Percentiles rank a stretch among this genome's conserved stretches.
Evolutionary conservation across 768 basidiomycete species (phyloP).

Genomic region (Suillus clintonianus): DNA sequence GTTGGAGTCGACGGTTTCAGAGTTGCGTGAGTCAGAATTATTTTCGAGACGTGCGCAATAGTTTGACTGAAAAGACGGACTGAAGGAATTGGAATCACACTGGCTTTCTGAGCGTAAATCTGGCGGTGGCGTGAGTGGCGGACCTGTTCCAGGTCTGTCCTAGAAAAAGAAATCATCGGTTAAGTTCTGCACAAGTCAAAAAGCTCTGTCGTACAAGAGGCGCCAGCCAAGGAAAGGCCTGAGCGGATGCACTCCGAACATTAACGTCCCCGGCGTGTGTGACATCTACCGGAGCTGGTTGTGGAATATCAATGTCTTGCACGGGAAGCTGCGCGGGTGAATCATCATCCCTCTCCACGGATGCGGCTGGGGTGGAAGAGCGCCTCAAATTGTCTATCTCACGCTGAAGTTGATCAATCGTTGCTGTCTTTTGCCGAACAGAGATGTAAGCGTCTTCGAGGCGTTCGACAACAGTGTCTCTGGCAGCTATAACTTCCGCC

Average conservation of each 20-base stretch:
- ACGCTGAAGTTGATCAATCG: conserved; percentile 50
- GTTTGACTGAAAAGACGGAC: too few relatives aligned
- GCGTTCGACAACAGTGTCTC: conserved; percentile 60
- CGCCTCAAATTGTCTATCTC: conserved; percentile 34
- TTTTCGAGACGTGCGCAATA: too few relatives aligned
- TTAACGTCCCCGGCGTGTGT: too few relatives aligned
- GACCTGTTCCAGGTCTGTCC: not conserved
- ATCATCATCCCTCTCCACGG: not conserved
- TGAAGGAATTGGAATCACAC: not conserved
- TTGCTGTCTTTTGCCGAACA: conserved; percentile 58
- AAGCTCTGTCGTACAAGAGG: not conserved
- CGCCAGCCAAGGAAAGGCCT: not conserved
- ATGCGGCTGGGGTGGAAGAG: conserved; percentile 20
- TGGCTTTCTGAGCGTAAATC: not conserved
- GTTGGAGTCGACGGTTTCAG: conserved; percentile 3
- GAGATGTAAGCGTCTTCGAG: conserved; percentile 61
- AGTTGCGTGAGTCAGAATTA: too few relatives aligned
- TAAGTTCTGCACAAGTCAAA: not conserved
- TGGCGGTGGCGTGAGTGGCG: not conserved
- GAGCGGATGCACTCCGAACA: not conserved
- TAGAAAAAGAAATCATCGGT: not conserved
- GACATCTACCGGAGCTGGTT: not conserved
- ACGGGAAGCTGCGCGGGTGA: not conserved
- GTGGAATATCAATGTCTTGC: not conserved
- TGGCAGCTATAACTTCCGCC: conserved; percentile 59